These are phyloP conservation scores for Xylariaceae sp. DNA, from an alignment of 2,329 filamentous ascomycete species.

Conservation along the genomic window DNA sequence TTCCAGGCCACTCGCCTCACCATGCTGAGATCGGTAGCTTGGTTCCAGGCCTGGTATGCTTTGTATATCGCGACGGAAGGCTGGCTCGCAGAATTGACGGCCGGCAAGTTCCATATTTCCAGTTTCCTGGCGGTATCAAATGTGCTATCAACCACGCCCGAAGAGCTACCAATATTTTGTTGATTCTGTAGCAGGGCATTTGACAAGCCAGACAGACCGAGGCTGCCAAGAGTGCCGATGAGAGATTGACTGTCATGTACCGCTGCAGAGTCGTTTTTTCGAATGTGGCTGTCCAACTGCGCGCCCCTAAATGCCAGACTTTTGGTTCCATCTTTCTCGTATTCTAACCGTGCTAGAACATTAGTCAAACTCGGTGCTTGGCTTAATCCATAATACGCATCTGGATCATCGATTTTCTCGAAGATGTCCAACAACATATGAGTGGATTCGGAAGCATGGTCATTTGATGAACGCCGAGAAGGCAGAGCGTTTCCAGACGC, in stretches of 20 bases:
- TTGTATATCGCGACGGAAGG: conserved; percentile 70
- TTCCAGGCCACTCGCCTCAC: conserved; percentile 57
- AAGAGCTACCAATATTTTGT: conserved; percentile 52
- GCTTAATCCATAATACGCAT: conserved; percentile 88
- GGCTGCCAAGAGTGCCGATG: conserved; percentile 68
- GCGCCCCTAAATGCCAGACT: conserved; percentile 87
- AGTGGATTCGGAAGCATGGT: conserved; percentile 51
- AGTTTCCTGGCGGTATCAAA: conserved; percentile 75
- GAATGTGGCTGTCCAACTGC: conserved; percentile 80
- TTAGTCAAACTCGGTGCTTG: conserved; percentile 71
- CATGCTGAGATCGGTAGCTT: conserved; percentile 50
- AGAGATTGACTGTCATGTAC: conserved; percentile 61
- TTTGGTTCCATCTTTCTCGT: conserved; percentile 82
- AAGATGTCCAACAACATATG: conserved; percentile 77
- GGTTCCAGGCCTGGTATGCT: conserved; percentile 72
- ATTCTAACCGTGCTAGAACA: conserved; percentile 76
- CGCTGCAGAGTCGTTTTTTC: conserved; percentile 51
- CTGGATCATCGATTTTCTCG: conserved; percentile 88
- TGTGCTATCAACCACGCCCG: conserved; percentile 62
- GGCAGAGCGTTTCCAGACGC: conserved; percentile 42
- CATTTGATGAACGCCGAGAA: conserved; percentile 62
- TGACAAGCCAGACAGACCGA: conserved; percentile 82
- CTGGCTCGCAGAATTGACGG: conserved; percentile 56
- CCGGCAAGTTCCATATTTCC: conserved; percentile 87
- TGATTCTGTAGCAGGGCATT: conserved; percentile 70